Base-by-base conservation (phyloP, 2,329 filamentous ascomycete species). In the Aureobasidium uvarum region DNA sequence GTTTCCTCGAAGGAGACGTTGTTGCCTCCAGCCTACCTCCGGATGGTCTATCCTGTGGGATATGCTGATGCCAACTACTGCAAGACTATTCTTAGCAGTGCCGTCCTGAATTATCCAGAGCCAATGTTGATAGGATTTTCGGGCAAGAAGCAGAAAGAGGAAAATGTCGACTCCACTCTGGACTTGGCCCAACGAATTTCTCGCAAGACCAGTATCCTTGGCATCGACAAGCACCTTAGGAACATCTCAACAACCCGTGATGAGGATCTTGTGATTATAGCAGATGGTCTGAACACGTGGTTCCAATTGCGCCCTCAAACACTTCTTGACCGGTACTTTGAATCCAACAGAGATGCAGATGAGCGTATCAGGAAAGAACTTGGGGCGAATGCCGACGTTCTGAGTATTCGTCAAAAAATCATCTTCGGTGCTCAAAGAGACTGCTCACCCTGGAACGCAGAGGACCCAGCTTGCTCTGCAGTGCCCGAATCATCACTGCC, bases 271-370 rank as follows among this genome's bases (percentile, higher is more conserved):
- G 81, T 89, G 11, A 74, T 90, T 63, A 80, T 89, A 63, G 81
- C 86, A 7, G 87, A 90, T 72, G 86, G 84, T 2, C 81, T 84
- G 71, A 85, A 89, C 66, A 79, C 43, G 0, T 85, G 86, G 77
- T 84, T 89, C 67, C 88, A 90, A 72, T 78, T 90, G 1, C 86
- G 86, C 0, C 82, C 85, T 3, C 83, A 88, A 55, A 79, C 88
- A 20, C 75, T 90, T 66, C 81, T 90, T 20, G 77, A 83, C 68
- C 81, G 87, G 43, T 90, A 88, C 72, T 66, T 63, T 48, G 77
- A 79, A 11, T 76, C 86, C 23, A 75, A 84, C 38, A 62, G 58
- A 11, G 55, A 66, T 33, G 72, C 72, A 10, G 69, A 89, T 68
- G 73, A 75, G 38, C 79, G 81, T 31, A 74, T 88, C 48, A 75